phyloP scores from a whole-genome alignment of 345 rosid species.

The Mercurialis annua region DNA sequence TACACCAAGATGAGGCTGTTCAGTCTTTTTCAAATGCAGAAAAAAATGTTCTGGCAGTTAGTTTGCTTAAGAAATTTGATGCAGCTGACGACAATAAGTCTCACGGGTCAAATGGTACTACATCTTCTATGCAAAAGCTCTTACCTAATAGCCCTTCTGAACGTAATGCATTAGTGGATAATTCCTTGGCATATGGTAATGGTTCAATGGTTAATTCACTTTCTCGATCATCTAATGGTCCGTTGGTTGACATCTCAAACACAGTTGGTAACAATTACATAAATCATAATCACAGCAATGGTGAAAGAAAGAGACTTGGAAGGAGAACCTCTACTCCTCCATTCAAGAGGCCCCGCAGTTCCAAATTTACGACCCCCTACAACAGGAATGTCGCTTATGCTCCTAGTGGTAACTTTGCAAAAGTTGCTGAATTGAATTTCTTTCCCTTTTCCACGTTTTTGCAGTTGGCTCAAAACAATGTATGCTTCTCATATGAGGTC shows the following conservation, averaged over 20 bases:
- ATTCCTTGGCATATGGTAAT: slow-evolving; percentile 29
- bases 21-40: slow-evolving; percentile 31
- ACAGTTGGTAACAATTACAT: slow-evolving; percentile 24
- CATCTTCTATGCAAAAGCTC: slow-evolving; percentile 29
- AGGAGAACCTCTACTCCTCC: slow-evolving; percentile 47
- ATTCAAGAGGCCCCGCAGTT: slow-evolving; percentile 79
- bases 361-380: slow-evolving; percentile 59
- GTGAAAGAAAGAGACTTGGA: slow-evolving; percentile 53
- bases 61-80: slow-evolving; percentile 73
- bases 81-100: slow-evolving; percentile 40
- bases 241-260: slow-evolving; percentile 68
- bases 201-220: slow-evolving; percentile 28
- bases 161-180: slow-evolving; percentile 14
- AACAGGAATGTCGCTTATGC: slow-evolving; percentile 35
- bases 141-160: slow-evolving; percentile 17
- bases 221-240: slow-evolving; percentile 40
- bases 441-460: background rate
- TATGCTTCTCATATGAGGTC: slow-evolving; percentile 16
- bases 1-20: slow-evolving; percentile 30
- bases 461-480: slow-evolving; percentile 9
- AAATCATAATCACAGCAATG: slow-evolving; percentile 31
- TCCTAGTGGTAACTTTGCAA: slow-evolving; percentile 47
- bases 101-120: slow-evolving; percentile 22
- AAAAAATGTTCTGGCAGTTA: slow-evolving; percentile 38
- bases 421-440: slow-evolving; percentile 14